Evolutionary conservation across 768 basidiomycete genomes (phyloP).

Genomic region (Xerocomellus chrysenteron): DNA sequence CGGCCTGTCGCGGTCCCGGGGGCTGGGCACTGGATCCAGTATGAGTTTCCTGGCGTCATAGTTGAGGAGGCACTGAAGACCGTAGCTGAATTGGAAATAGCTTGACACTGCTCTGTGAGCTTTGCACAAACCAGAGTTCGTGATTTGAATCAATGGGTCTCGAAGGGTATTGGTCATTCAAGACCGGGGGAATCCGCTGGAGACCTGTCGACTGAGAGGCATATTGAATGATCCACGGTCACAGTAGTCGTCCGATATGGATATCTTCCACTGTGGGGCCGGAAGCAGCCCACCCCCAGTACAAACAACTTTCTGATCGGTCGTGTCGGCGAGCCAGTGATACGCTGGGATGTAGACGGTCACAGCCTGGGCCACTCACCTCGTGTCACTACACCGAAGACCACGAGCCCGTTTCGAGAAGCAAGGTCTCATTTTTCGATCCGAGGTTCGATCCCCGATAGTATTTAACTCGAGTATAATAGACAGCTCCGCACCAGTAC

Average conservation of each 20-base stretch:
- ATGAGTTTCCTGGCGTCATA: conserved; percentile 21
- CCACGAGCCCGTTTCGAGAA: neutral
- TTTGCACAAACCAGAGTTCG: neutral
- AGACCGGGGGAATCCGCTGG: too few relatives aligned
- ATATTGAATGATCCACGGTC: neutral
- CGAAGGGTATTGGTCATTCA: neutral
- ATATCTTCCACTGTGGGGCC: neutral
- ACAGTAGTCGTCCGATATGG: neutral
- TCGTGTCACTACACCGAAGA: neutral
- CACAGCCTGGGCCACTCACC: neutral
- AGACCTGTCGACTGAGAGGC: neutral
- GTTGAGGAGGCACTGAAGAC: conserved; percentile 18
- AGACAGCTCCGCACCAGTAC: neutral
- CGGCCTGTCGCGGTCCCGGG: conserved; percentile 13
- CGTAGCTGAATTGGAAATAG: conserved; percentile 7
- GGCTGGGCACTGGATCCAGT: conserved; percentile 26
- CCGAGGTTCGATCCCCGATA: neutral
- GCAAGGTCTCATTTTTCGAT: neutral
- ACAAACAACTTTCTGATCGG: neutral
- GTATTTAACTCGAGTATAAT: neutral
- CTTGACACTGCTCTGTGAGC: neutral
- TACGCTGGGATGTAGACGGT: too few relatives aligned
- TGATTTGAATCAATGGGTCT: neutral
- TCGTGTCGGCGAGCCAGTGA: too few relatives aligned
- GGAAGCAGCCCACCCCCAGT: neutral